phyloP scores from a whole-genome alignment of 176 grass and related monocot species.

The maize (Zea mays) region Zm-B73-REFERENCE-NAM-5.0 NC_050105.1:137126001-137126500 shows the following conservation, averaged over 20 bases:
- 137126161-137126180: slow-evolving; percentile 1
- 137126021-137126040: neutral
- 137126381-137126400: slow-evolving; percentile 71
- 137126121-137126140: neutral
- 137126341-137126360: slow-evolving; percentile 74
- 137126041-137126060: neutral
- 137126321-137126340: slow-evolving; percentile 80
- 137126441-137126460: slow-evolving; percentile 68
- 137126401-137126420: slow-evolving; percentile 67
- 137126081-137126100: neutral
- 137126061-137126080: neutral
- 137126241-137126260: neutral
- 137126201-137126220: neutral
- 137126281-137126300: slow-evolving; percentile 76
- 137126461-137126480: slow-evolving; percentile 29
- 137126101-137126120: neutral
- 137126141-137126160: neutral
- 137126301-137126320: slow-evolving; percentile 93
- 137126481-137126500: slow-evolving; percentile 32
- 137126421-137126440: slow-evolving; percentile 59
- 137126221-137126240: neutral
- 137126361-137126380: slow-evolving; percentile 76
- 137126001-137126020: neutral
- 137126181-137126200: neutral
- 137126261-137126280: slow-evolving; percentile 13